A percentile compares a stretch with the other conserved stretches of the same genome.
Conservation (phyloP, 768 basidiomycete species). For the Arthromyces matolae region DNA sequence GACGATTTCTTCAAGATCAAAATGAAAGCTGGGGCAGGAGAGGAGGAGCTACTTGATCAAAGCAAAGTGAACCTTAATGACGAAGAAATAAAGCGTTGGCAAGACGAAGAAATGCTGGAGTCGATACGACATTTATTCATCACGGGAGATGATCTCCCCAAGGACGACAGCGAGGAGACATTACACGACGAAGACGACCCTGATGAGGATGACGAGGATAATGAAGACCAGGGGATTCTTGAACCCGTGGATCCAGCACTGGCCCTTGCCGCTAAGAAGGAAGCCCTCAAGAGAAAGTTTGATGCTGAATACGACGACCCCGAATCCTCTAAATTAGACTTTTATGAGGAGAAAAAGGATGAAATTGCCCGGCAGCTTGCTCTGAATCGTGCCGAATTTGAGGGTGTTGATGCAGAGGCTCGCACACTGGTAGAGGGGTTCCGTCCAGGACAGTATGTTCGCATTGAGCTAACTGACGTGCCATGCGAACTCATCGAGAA, state of each 20-base stretch:
- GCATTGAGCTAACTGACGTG: constrained; percentile 79
- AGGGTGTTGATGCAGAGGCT: constrained; percentile 67
- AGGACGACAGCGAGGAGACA: constrained; percentile 33
- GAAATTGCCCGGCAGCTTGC: constrained; percentile 83
- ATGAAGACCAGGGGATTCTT: constrained; percentile 19
- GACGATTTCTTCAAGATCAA: constrained; percentile 77
- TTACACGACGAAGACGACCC: constrained; percentile 39
- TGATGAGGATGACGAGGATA: constrained; percentile 27
- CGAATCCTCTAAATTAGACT: constrained; percentile 72
- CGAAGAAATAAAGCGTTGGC: constrained; percentile 69
- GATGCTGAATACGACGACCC: constrained; percentile 96
- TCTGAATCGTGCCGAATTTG: constrained; percentile 84
- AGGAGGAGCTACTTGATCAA: constrained; percentile 61
- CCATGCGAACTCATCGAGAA: constrained; percentile 91
- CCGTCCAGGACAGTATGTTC: constrained; percentile 87
- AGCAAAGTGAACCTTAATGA: constrained; percentile 56
- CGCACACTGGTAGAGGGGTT: constrained; percentile 87
- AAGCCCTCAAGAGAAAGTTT: constrained; percentile 88
- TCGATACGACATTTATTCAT: constrained; percentile 89
- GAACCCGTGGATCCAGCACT: constrained; percentile 40
- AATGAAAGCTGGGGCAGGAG: constrained; percentile 28
- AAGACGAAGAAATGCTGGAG: constrained; percentile 80
- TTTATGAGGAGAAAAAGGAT: constrained; percentile 89
- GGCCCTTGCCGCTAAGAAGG: constrained; percentile 81
- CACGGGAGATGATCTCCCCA: constrained; percentile 48